Evolutionary conservation across 2,329 filamentous ascomycete species (phyloP).

Genomic region (Fusarium begoniae): DNA sequence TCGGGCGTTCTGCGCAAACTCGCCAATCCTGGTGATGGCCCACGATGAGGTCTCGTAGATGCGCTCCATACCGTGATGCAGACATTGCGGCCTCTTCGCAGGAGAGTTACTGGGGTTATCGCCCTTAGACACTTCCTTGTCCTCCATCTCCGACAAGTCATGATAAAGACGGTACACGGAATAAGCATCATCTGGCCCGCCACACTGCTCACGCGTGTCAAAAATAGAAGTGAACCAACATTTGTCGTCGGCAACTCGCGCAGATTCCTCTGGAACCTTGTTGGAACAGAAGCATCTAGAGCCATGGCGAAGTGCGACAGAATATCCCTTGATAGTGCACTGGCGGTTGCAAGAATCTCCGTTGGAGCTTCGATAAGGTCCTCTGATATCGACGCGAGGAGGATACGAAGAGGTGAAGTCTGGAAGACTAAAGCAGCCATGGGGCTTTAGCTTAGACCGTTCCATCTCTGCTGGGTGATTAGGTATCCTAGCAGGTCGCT

Average conservation of each 20-base stretch:
- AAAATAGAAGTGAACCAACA: background rate
- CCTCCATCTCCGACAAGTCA: background rate
- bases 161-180: background rate
- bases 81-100: background rate
- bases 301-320: background rate
- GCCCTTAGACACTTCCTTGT: background rate
- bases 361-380: background rate
- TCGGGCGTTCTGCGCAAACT: background rate
- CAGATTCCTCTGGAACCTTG: background rate
- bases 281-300: background rate
- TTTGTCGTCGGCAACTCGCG: background rate
- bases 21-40: background rate
- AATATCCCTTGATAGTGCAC: background rate
- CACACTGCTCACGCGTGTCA: background rate
- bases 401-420: background rate
- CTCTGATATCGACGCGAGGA: background rate
- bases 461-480: rapidly evolving
- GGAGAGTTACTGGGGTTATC: background rate
- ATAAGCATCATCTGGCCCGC: background rate
- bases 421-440: background rate
- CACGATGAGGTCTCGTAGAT: background rate
- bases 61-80: background rate
- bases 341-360: background rate
- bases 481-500: background rate
- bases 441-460: background rate